These are phyloP conservation scores for Melanogaster broomeanus DNA, from an alignment of 768 basidiomycete species.

Conservation along the genomic window DNA sequence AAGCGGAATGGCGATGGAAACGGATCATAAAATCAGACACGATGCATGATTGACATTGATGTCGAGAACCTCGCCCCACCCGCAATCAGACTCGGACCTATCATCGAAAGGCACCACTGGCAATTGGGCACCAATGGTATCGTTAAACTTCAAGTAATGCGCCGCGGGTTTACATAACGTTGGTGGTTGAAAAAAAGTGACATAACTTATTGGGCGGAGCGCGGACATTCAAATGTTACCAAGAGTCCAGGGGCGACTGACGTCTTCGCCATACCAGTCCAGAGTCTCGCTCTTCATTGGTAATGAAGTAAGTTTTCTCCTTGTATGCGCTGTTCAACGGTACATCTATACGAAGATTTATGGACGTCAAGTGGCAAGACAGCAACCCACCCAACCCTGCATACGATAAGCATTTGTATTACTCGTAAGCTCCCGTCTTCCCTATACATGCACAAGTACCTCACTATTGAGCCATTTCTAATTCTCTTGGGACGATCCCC, in stretches of 20 bases:
- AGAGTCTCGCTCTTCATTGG: constrained; percentile 29
- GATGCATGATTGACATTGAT: too few species aligned
- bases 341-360: constrained; percentile 53
- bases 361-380: constrained; percentile 80
- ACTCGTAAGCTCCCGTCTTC: constrained; percentile 46
- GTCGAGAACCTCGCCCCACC: too few species aligned
- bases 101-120: too few species aligned
- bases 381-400: constrained; percentile 72
- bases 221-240: too few species aligned
- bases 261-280: constrained; percentile 16
- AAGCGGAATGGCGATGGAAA: too few species aligned
- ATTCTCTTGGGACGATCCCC: neutral
- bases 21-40: too few species aligned
- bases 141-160: too few species aligned
- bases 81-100: too few species aligned
- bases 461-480: constrained; percentile 46
- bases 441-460: neutral
- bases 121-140: too few species aligned
- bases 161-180: too few species aligned
- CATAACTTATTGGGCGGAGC: too few species aligned
- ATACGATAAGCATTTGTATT: constrained; percentile 83
- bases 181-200: too few species aligned
- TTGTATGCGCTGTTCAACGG: neutral
- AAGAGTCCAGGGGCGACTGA: constrained; percentile 28
- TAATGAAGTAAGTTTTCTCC: constrained; percentile 38